These are phyloP conservation scores for Asterochloris sp. DNA, from an alignment of 139 green algal species.

Conservation along the genomic window DNA sequence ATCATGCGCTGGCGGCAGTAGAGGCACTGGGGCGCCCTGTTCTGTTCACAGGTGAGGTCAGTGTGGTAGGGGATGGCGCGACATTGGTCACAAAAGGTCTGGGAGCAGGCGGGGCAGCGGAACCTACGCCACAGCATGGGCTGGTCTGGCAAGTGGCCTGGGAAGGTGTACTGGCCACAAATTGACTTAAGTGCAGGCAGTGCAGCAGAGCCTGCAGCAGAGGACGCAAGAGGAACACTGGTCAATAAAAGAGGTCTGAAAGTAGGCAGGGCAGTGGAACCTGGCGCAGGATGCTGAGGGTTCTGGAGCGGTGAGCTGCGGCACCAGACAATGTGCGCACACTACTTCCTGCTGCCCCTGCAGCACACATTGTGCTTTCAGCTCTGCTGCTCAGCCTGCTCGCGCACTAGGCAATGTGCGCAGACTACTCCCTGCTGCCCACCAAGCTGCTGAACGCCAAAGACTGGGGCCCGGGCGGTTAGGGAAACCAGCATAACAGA, in stretches of 20 bases:
- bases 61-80: neutral
- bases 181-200: neutral
- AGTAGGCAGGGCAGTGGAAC: neutral
- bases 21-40: conserved; percentile 2
- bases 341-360: no score
- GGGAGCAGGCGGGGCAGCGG: conserved; percentile 3
- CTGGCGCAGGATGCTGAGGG: no score
- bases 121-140: neutral
- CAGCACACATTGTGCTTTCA: no score
- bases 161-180: neutral
- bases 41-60: conserved; percentile 4
- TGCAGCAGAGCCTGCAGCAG: neutral
- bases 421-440: no score
- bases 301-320: no score
- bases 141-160: neutral
- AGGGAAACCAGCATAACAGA: no score
- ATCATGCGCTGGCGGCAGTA: neutral
- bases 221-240: neutral
- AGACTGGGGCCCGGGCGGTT: no score
- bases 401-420: no score
- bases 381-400: no score
- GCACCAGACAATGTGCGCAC: no score
- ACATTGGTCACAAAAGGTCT: conserved; percentile 9
- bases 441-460: no score
- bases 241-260: neutral